Conservation (phyloP, 1,139 yeast genomes). For the Schizosaccharomyces versatilis region DNA sequence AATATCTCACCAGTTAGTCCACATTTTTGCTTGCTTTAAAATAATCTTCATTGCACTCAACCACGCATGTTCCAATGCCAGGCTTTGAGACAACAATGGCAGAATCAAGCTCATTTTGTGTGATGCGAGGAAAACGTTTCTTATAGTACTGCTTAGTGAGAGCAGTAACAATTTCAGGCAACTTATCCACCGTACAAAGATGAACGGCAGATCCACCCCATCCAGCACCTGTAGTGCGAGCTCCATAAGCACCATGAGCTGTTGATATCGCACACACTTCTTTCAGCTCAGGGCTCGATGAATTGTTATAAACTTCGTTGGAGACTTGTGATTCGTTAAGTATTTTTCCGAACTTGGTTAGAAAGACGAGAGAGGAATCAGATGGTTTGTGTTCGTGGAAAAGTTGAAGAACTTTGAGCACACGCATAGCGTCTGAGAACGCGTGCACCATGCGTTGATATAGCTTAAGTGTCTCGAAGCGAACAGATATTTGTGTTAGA, state of each 20-base stretch:
- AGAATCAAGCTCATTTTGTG: neutral
- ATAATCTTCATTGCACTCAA: neutral
- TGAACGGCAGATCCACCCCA: conserved; percentile 61
- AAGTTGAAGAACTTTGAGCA: conserved; percentile 27
- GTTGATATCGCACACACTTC: conserved; percentile 17
- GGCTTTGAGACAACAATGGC: conserved; percentile 1
- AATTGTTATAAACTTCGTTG: conserved; percentile 28
- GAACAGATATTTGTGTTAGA: conserved; percentile 19
- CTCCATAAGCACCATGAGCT: conserved; percentile 37
- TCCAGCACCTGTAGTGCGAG: conserved; percentile 64
- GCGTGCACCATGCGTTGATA: conserved; percentile 44
- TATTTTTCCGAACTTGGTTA: conserved; percentile 27
- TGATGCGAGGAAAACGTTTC: conserved; percentile 1
- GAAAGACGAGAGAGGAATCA: neutral
- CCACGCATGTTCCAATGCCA: neutral
- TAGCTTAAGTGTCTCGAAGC: conserved; percentile 32
- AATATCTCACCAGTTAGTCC: neutral
- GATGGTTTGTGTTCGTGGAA: conserved; percentile 18
- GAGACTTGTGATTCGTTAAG: conserved; percentile 40
- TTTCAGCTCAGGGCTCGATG: conserved; percentile 29
- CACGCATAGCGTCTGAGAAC: conserved; percentile 40
- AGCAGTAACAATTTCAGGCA: neutral
- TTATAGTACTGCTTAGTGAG: neutral
- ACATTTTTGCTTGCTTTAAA: neutral
- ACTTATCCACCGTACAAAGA: conserved; percentile 21